Evolutionary conservation across 2,329 filamentous ascomycete species (phyloP), one percentile per base, ranked within the genome.

Genomic region (Xylaria sp.): DNA sequence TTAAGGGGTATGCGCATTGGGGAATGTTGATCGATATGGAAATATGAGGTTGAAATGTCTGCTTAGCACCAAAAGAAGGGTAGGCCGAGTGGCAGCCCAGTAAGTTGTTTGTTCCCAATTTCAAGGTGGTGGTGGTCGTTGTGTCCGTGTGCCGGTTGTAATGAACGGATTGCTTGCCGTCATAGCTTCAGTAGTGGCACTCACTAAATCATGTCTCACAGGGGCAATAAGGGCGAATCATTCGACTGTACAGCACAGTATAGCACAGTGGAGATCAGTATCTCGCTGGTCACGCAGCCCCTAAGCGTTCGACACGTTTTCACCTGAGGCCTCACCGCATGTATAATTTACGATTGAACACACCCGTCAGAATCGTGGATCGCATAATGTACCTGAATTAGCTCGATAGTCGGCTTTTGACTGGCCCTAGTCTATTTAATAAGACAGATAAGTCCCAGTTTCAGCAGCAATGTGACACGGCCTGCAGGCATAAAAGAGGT

Each of bases 241-340:
- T 61, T 66, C 52, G n/a, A 60, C 37, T 20, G 51, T 46, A 28
- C 55, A 12, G 44, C 25, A 37, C 10, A 41, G 51, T 31, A 5
- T 10, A 44, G 39, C 13, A 28, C 13, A 59, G 66, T 69, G 67
- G 69, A 61, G 67, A 57, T 67, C 46, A 28, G 23, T 59, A 37
- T 59, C 52, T 34, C 0, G 34, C 31, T 48, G 57, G 28, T 20
- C 12, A 44, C 52, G 52, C 57, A 63, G 61, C 69, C 60, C 60
- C 60, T 69, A 63, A 69, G 67, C 54, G 64, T 61, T n/a, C 57
- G 44, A 67, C 69, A 71, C 69, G 69, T 69, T 58, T 58, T 64
- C 55, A 20, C 20, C 55, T 28, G 9, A 31, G 39, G 28, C 34
- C 44, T 66, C 58, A 71, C 66, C 66, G 69, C 69, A 68, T 65